Evolutionary conservation across 352 stramenopile species (phyloP).

Genomic region (Globisporangium okanoganense): DNA sequence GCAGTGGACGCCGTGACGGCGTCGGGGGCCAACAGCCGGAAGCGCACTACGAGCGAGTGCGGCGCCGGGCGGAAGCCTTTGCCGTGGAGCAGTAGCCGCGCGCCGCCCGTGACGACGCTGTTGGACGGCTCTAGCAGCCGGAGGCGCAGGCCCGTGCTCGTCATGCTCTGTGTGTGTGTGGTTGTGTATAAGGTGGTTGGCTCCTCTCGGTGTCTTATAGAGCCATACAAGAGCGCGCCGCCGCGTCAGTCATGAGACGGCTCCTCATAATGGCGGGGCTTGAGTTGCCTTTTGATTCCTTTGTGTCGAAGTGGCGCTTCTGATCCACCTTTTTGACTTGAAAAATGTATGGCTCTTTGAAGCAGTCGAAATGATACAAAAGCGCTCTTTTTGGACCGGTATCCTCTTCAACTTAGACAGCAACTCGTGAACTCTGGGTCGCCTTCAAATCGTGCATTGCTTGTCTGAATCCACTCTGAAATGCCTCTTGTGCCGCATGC

Average conservation of each 20-base stretch:
- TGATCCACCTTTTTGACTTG: neutral
- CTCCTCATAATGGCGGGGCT: neutral
- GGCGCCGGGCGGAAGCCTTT: constrained; percentile 50
- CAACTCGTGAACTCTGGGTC: no score
- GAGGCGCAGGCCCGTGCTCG: constrained; percentile 30
- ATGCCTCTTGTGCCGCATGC: neutral
- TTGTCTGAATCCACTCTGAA: neutral
- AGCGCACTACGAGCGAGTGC: constrained; percentile 65
- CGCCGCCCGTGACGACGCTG: constrained; percentile 42
- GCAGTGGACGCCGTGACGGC: constrained; percentile 3
- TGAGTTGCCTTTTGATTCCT: neutral
- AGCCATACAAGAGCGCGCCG: neutral
- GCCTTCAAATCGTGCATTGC: no score
- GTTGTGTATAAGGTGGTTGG: neutral
- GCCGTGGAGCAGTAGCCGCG: constrained; percentile 53
- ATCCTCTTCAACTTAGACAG: no score
- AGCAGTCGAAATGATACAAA: neutral
- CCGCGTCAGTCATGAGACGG: neutral
- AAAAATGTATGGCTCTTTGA: neutral
- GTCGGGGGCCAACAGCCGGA: constrained; percentile 30
- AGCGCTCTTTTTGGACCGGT: neutral
- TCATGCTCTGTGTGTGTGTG: neutral
- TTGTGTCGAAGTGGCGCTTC: neutral
- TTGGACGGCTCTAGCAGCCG: constrained; percentile 47
- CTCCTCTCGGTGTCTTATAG: neutral